These are phyloP conservation scores for Larix sibirica DNA, from an alignment of 83 land plant genomes.

Conservation along the genomic window DNA sequence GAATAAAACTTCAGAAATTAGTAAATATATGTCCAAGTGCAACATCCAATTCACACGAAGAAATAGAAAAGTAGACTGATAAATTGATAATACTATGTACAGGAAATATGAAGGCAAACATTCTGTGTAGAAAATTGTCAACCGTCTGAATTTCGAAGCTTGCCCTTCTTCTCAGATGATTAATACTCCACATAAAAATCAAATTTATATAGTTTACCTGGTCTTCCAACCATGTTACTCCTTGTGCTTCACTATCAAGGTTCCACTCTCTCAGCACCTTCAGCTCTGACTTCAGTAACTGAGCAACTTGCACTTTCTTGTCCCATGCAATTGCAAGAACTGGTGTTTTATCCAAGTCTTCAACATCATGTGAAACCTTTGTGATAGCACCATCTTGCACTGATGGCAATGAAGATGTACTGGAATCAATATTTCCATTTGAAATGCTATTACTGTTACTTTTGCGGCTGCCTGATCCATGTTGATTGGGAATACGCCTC, in stretches of 20 bases:
- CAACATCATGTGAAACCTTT: slow-evolving; percentile 27
- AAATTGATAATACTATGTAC: background rate
- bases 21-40: background rate
- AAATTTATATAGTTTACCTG: slow-evolving; percentile 51
- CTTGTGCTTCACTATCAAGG: slow-evolving; percentile 80
- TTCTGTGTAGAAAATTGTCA: background rate
- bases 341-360: slow-evolving; percentile 53
- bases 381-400: background rate
- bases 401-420: slow-evolving; percentile 2
- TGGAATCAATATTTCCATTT: slow-evolving; percentile 11
- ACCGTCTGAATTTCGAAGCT: background rate
- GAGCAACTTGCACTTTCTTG: slow-evolving; percentile 78
- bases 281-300: slow-evolving; percentile 78
- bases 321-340: slow-evolving; percentile 96
- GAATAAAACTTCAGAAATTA: slow-evolving; percentile 15
- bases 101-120: background rate
- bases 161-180: background rate
- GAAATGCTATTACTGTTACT: slow-evolving; percentile 4
- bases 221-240: slow-evolving; percentile 94
- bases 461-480: slow-evolving; percentile 18
- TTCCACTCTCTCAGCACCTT: slow-evolving; percentile 72
- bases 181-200: background rate
- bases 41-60: background rate
- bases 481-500: slow-evolving; percentile 54
- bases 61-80: background rate